A percentile compares a stretch with the other conserved stretches of the same genome.
phyloP scores from a whole-genome alignment of 139 green algal species.

The Spirogloea muscicola region DNA sequence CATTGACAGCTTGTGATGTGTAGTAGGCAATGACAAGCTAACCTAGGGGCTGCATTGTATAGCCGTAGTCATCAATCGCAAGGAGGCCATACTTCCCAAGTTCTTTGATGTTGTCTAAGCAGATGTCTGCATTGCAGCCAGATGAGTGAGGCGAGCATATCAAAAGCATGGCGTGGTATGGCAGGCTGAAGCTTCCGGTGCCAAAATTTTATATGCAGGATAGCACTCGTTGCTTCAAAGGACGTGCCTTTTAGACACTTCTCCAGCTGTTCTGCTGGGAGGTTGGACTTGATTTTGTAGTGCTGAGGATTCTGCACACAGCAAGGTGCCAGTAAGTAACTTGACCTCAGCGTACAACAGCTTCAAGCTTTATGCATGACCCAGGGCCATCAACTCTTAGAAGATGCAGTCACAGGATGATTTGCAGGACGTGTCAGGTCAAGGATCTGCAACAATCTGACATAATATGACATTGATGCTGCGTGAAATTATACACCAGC shows the following conservation, averaged over 20 bases:
- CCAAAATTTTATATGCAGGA: no score
- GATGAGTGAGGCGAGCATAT: not conserved
- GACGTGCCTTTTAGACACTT: slow-evolving; percentile 35
- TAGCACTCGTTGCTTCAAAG: no score
- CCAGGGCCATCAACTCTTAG: not conserved
- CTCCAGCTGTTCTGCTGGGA: slow-evolving; percentile 34
- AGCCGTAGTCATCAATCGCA: slow-evolving; percentile 37
- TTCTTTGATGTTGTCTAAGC: slow-evolving; percentile 27
- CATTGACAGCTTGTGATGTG: no score
- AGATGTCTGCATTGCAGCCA: slow-evolving; percentile 31
- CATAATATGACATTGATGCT: no score
- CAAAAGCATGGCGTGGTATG: not conserved
- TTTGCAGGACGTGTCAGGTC: not conserved
- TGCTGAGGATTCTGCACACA: slow-evolving; percentile 39
- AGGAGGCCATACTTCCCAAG: slow-evolving; percentile 39
- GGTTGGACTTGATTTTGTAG: slow-evolving; percentile 23
- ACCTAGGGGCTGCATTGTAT: slow-evolving; percentile 13
- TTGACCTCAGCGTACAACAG: not conserved
- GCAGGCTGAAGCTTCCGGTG: not conserved
- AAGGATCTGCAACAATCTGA: no score
- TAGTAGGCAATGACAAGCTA: no score
- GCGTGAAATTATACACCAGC: no score
- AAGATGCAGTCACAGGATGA: slow-evolving; percentile 1
- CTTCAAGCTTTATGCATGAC: no score
- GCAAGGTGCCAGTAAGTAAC: slow-evolving; percentile 8